Conservation (phyloP, 495 filamentous ascomycete species). For the Podospora pseudopauciseta region DNA sequence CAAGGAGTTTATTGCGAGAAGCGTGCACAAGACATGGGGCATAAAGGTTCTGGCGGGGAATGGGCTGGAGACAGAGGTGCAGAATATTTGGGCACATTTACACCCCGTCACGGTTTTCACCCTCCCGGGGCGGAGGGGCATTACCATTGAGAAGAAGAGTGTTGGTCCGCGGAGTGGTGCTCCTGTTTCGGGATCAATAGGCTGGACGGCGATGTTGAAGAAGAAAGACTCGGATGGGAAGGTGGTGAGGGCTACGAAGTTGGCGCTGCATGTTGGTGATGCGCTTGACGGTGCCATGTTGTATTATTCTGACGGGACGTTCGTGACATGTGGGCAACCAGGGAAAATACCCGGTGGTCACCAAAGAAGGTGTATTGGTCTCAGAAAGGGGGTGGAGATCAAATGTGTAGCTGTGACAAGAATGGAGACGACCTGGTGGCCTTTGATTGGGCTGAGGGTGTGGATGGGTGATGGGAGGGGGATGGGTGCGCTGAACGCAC, state of each 20-base stretch:
- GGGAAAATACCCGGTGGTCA: constrained; percentile 32
- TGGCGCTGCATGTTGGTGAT: constrained; percentile 39
- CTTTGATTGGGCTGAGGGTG: constrained; percentile 36
- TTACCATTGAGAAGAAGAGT: constrained; percentile 26
- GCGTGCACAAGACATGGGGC: constrained; percentile 18
- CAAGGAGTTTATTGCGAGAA: not conserved
- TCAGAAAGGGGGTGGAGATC: constrained; percentile 31
- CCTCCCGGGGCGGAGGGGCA: constrained; percentile 23
- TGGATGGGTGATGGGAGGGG: constrained; percentile 34
- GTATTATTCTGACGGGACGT: constrained; percentile 35
- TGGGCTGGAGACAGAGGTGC: constrained; percentile 7
- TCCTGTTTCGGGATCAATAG: constrained; percentile 16
- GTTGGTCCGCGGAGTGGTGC: constrained; percentile 10
- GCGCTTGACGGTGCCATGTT: constrained; percentile 39
- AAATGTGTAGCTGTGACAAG: constrained; percentile 31
- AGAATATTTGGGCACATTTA: constrained; percentile 19
- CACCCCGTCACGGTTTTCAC: constrained; percentile 10
- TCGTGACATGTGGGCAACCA: constrained; percentile 35
- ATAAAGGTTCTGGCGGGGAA: constrained; percentile 25
- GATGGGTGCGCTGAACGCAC: constrained; percentile 34
- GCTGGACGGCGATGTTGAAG: constrained; percentile 30
- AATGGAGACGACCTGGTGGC: not conserved
- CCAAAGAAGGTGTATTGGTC: constrained; percentile 27
- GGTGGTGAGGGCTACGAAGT: constrained; percentile 27
- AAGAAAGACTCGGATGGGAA: constrained; percentile 27